Evolutionary conservation across 2,329 filamentous ascomycete genomes (phyloP).

Genomic region (Aspergillus sp.): DNA sequence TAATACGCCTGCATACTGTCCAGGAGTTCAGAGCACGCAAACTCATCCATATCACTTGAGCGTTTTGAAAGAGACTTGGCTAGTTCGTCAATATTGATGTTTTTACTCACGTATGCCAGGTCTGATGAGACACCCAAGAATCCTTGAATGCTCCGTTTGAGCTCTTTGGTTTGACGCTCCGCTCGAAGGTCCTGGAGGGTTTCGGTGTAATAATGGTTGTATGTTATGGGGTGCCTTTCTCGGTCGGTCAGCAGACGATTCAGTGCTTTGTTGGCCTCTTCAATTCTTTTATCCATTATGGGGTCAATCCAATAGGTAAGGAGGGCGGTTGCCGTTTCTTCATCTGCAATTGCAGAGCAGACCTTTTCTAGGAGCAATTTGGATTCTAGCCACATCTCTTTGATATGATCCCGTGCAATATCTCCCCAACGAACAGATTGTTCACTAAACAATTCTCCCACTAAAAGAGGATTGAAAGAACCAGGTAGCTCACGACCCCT

Average conservation of each 20-base stretch:
- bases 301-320: slow-evolving; percentile 1
- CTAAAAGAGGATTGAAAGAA: slow-evolving; percentile 21
- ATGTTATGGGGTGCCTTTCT: slow-evolving; percentile 22
- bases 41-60: slow-evolving; percentile 13
- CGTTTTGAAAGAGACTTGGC: slow-evolving; percentile 5
- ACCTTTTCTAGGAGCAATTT: slow-evolving; percentile 8
- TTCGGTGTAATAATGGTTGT: slow-evolving; percentile 30
- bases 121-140: slow-evolving; percentile 6
- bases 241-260: slow-evolving; percentile 13
- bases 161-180: slow-evolving; percentile 1
- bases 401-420: slow-evolving; percentile 12
- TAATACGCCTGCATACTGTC: slow-evolving; percentile 10
- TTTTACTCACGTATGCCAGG: slow-evolving; percentile 2
- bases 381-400: neutral
- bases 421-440: slow-evolving; percentile 22
- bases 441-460: slow-evolving; percentile 20
- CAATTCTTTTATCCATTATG: slow-evolving; percentile 6
- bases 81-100: neutral
- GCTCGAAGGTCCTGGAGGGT: slow-evolving; percentile 22
- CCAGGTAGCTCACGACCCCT: slow-evolving; percentile 24
- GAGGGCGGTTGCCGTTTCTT: slow-evolving; percentile 5
- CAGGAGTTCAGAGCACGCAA: too few species aligned
- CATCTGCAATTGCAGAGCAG: slow-evolving; percentile 3
- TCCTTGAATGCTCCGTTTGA: slow-evolving; percentile 4
- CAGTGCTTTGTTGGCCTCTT: slow-evolving; percentile 7